Evolutionary conservation across 192 early-diverging fungal species (phyloP).

Genomic region (Thamnidium elegans): DNA sequence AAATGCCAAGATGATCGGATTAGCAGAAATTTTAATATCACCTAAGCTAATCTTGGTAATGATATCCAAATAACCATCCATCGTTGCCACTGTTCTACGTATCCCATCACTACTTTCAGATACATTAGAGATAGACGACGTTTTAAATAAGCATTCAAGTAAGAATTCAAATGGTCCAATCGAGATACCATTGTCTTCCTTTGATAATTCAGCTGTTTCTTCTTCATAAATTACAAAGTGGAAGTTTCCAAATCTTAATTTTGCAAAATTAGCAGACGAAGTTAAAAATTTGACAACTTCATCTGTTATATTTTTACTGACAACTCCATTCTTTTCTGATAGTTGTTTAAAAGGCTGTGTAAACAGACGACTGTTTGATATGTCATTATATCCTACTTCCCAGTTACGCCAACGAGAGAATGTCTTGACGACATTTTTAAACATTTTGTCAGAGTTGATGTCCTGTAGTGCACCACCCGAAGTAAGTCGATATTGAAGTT

Average conservation of each 20-base stretch:
- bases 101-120: neutral
- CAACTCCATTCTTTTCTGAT: neutral
- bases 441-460: conserved; percentile 43
- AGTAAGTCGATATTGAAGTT: conserved; percentile 43
- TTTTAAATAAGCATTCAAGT: conserved; percentile 44
- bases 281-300: conserved; percentile 34
- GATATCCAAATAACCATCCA: conserved; percentile 45
- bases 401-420: conserved; percentile 61
- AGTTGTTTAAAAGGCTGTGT: conserved; percentile 43
- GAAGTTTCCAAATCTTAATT: conserved; percentile 41
- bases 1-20: conserved; percentile 55
- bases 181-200: conserved; percentile 45
- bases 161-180: conserved; percentile 34
- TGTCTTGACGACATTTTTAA: conserved; percentile 37
- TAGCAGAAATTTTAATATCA: conserved; percentile 36
- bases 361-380: conserved; percentile 44
- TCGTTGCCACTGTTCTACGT: neutral
- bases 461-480: conserved; percentile 35
- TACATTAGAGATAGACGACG: neutral
- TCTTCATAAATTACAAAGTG: conserved; percentile 50
- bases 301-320: conserved; percentile 11
- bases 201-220: conserved; percentile 12
- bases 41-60: conserved; percentile 39
- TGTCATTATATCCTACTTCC: conserved; percentile 53
- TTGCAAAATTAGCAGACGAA: conserved; percentile 35